Conservation (phyloP, 1,284 basidiomycete genomes). For the Heliocybe sulcata region DNA sequence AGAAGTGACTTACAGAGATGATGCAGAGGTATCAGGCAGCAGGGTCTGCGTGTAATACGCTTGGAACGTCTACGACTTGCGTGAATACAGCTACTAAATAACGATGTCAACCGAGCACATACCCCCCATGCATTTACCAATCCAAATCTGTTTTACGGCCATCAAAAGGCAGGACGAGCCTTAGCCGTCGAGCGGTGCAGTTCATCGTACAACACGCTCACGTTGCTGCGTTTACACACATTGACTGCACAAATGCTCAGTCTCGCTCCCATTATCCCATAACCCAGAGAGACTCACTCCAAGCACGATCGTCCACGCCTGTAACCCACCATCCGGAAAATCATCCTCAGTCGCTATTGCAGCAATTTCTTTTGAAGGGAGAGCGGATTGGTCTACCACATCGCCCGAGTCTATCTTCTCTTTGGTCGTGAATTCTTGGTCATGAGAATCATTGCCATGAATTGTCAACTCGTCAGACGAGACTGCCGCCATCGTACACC, state of each 20-base stretch:
- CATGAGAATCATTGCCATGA: neutral
- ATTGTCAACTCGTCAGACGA: constrained; percentile 1
- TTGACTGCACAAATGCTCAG: constrained; percentile 8
- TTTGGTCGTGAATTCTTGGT: neutral
- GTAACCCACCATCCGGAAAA: constrained; percentile 31
- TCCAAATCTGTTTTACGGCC: constrained; percentile 20
- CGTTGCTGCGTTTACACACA: constrained; percentile 24
- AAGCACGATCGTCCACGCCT: constrained; percentile 30
- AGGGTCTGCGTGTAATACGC: constrained; percentile 31
- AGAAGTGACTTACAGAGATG: constrained; percentile 41
- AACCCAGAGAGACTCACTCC: constrained; percentile 22
- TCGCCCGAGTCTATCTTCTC: neutral
- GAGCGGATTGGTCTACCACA: neutral
- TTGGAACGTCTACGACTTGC: constrained; percentile 31
- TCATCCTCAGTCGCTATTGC: constrained; percentile 10
- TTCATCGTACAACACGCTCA: constrained; percentile 7
- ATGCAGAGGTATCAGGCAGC: constrained; percentile 29
- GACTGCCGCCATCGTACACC: neutral
- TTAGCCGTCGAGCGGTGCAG: neutral
- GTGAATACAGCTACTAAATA: neutral
- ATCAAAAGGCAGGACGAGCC: neutral
- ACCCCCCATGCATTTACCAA: constrained; percentile 37
- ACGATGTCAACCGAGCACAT: constrained; percentile 6
- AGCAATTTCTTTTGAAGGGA: neutral
- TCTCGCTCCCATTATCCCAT: neutral